Evolutionary conservation across 2,329 filamentous ascomycete genomes (phyloP).

Genomic region (Penicillium sclerotiorum): DNA sequence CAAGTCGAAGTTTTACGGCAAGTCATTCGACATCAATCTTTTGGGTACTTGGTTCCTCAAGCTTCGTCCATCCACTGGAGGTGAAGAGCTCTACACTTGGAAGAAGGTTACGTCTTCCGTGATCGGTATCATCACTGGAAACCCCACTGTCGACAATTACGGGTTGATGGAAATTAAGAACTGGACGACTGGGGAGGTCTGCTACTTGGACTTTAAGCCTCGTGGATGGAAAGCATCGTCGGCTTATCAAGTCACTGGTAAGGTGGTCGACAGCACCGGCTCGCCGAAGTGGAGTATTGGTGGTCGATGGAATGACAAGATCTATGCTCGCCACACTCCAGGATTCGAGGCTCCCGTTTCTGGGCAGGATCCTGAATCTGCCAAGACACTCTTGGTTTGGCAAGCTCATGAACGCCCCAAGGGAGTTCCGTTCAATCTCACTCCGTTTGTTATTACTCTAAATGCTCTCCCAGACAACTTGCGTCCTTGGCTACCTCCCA

Average conservation of each 20-base stretch:
- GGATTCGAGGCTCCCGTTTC: conserved; percentile 72
- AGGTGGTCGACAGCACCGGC: conserved; percentile 78
- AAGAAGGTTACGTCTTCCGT: conserved; percentile 98
- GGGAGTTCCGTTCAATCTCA: conserved; percentile 94
- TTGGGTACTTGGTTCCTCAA: conserved; percentile 96
- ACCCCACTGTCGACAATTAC: conserved; percentile 96
- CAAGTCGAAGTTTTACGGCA: conserved; percentile 95
- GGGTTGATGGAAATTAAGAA: conserved; percentile 97
- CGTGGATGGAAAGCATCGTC: conserved; percentile 94
- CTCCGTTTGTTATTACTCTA: conserved; percentile 90
- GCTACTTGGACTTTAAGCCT: conserved; percentile 86
- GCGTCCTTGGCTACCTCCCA: conserved; percentile 76
- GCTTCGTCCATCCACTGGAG: conserved; percentile 73
- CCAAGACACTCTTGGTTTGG: conserved; percentile 87
- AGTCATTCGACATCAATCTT: conserved; percentile 95
- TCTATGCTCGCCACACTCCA: conserved; percentile 90
- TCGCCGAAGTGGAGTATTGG: conserved; percentile 85
- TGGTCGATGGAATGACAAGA: conserved; percentile 95
- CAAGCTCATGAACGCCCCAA: conserved; percentile 78
- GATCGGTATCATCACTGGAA: conserved; percentile 97
- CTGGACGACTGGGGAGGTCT: conserved; percentile 92
- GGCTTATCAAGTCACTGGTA: conserved; percentile 84
- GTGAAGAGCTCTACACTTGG: conserved; percentile 92
- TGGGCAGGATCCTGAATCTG: conserved; percentile 61
- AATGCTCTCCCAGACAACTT: conserved; percentile 91